Conservation (phyloP, 768 basidiomycete genomes). For the Macrolepiota albuminosa region DNA sequence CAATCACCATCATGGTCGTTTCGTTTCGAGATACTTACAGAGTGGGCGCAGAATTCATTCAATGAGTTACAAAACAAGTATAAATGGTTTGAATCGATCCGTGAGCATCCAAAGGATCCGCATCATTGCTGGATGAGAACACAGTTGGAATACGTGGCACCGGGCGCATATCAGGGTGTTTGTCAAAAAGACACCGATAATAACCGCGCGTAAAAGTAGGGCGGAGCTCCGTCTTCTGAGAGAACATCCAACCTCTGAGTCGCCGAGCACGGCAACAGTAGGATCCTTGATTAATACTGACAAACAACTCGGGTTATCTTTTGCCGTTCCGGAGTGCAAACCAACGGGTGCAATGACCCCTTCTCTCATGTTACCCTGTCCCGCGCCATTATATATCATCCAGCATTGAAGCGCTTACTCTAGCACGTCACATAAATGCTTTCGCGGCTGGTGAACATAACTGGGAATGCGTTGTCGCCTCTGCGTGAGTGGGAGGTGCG, state of each 20-base stretch:
- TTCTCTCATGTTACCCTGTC: not conserved
- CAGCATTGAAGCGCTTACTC: not conserved
- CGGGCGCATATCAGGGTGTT: not conserved
- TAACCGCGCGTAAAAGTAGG: not conserved
- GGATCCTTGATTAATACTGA: not conserved
- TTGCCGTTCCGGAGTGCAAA: not conserved
- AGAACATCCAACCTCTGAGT: not conserved
- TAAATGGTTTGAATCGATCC: not conserved
- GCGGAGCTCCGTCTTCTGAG: not conserved
- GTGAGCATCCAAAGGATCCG: not conserved
- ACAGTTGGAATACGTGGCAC: not conserved
- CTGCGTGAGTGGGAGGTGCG: not conserved
- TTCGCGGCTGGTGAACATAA: not conserved
- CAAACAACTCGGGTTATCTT: not conserved
- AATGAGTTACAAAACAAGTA: not conserved
- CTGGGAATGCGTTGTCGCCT: not conserved
- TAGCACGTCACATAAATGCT: not conserved
- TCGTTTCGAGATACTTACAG: not conserved
- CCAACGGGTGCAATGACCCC: not conserved
- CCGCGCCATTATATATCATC: not conserved
- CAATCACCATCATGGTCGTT: not conserved
- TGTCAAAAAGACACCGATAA: not conserved
- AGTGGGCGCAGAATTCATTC: not conserved
- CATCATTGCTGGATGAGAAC: not conserved
- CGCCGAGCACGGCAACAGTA: not conserved